Base-by-base conservation (phyloP, 148 eudicot genomes). In the Arctostaphylos glauca region DNA sequence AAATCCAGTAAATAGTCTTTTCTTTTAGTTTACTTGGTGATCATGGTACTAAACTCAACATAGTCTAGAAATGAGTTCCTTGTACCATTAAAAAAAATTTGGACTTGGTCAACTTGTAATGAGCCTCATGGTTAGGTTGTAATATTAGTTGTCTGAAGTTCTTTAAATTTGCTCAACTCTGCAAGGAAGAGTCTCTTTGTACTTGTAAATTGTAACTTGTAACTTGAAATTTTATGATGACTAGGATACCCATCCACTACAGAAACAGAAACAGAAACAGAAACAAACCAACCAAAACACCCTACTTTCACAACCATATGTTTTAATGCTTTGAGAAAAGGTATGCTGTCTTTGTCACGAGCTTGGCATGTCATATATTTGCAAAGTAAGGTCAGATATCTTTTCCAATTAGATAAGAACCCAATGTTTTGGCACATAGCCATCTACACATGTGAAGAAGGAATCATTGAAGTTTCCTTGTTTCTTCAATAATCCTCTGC, bases 331-430 rank as follows among this genome's bases (percentile, higher is more conserved):
- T 31, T 43, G 31, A 43, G 3, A 31, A 66, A 66, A 66, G 71
- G 71, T 66, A 8, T 16, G 43, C 71, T 66, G 71, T 66, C 71
- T 12, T 66, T 66, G 15, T 66, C 71, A 43, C 13, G 18, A 25
- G 44, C 1, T 25, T 66, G 44, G 71, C 12, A 9, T 23, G 15
- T 25, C 2, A 5, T 25, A 25, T 66, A 66, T 66, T n/a, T 19
- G 66, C 43, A 12, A 66, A 66, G 71, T 66, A 66, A 43, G 71
- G 41, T 31, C 43, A 60, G 67, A n/a, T 52, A n/a, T 41, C 10
- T 41, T 56, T 58, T 56, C 9, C 54, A 78, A 38, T 59, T 1
- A 10, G 86, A 81, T 81, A 84, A 81, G 80, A 74, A 64, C 58
- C 53, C n/a, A 64, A 9, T 62, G 83, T 80, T 80, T 18, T 23